These are phyloP conservation scores for Neonectria hederae DNA, from an alignment of 2,329 filamentous ascomycete species.

Conservation along the genomic window DNA sequence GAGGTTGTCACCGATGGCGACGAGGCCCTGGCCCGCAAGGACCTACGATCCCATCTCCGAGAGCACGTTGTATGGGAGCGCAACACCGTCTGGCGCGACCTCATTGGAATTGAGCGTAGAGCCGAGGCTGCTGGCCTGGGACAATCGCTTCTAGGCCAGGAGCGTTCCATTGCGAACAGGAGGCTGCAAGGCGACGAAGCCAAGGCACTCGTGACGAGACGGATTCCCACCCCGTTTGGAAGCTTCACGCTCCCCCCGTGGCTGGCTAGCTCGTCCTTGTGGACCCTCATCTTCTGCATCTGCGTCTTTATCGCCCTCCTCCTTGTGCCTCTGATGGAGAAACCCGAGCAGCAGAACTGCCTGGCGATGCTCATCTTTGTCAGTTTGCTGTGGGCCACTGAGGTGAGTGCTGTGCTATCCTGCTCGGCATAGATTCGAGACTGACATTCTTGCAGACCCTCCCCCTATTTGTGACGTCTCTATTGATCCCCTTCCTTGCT, in stretches of 20 bases:
- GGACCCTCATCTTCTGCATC: constrained; percentile 76
- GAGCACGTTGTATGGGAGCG: constrained; percentile 99
- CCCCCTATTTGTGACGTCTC: constrained; percentile 93
- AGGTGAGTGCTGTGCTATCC: constrained; percentile 63
- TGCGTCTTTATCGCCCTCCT: constrained; percentile 79
- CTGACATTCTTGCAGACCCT: constrained; percentile 71
- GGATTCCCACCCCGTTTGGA: constrained; percentile 82
- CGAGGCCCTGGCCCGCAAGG: constrained; percentile 77
- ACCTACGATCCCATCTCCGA: constrained; percentile 87
- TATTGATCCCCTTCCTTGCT: constrained; percentile 92
- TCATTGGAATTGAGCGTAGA: constrained; percentile 97
- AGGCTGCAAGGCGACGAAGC: constrained; percentile 87
- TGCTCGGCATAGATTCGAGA: not conserved
- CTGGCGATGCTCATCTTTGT: constrained; percentile 93
- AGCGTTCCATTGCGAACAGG: constrained; percentile 72
- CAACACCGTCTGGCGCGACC: constrained; percentile 98
- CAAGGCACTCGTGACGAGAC: constrained; percentile 68
- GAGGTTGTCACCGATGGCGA: constrained; percentile 86
- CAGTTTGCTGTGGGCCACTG: constrained; percentile 94
- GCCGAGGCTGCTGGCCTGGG: constrained; percentile 94
- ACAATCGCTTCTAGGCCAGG: constrained; percentile 80
- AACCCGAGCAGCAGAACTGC: constrained; percentile 93
- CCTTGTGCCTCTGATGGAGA: constrained; percentile 82
- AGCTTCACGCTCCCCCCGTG: constrained; percentile 79
- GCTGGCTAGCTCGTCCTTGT: constrained; percentile 84